Evolutionary conservation across 2,329 filamentous ascomycete genomes (phyloP), one percentile per base, ranked within the genome.

Genomic region (Nemania diffusa): DNA sequence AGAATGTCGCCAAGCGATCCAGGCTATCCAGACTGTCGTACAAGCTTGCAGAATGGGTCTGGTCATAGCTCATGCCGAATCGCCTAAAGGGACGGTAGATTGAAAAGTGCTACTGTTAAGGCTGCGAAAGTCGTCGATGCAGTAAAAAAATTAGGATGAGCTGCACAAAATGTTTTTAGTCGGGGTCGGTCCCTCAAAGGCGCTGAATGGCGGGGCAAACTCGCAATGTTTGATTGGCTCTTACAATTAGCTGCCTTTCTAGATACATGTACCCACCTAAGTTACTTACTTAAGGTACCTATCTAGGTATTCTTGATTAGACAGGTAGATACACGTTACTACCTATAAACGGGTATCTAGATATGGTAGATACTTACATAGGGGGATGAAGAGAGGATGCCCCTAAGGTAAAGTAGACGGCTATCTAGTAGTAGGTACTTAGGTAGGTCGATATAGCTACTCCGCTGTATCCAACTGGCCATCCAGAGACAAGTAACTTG

Each of bases 61-160:
- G 62, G 63, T 67, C 73, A 75, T 74, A 62, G 62, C 62, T 70
- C 37, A 17, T 51, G 40, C 32, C 34, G 29, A 27, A 46, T 50
- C 53, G 17, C 22, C 26, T 55, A 22, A n/a, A 51, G 44, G 32
- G 37, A 50, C 34, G 51, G 24, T 11, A 13, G 22, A 53, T 32
- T 27, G 48, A 61, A 27, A 52, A 34, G 15, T 9, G 51, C 27
- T 48, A 50, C 32, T 56, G 22, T 29, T 40, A 50, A 53, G 42
- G 51, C 34, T 64, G 53, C 15, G 53, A 50, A 59, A 42, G 60
- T 62, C 9, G 56, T 50, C 27, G 37, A 56, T 40, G 50, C 15
- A 29, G 50, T 13, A 56, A 55, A 64, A 60, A 53, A 53, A 20
- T 9, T 13, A 17, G 3, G 56, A 20, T 67, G 59, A 53, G 22